Evolutionary conservation across 2,329 filamentous ascomycete genomes (phyloP), one percentile per base, ranked within the genome.

Genomic region (Graphilbum sp.): DNA sequence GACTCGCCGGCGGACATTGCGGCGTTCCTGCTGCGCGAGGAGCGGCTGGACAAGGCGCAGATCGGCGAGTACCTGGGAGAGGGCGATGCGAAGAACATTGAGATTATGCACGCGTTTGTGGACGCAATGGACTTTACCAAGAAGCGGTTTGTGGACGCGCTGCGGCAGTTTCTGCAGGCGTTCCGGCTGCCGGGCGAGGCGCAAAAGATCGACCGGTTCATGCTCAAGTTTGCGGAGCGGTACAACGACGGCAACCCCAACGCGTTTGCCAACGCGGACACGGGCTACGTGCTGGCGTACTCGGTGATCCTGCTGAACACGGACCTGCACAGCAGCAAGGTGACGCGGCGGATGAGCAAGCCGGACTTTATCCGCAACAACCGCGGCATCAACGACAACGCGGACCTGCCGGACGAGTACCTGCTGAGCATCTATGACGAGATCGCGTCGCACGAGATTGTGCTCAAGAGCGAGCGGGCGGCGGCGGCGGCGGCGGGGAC

Each of bases 321-420:
- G 1, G 90, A 98, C 63, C 72, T 88, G 48, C 90, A 98, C 61
- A 96, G 88, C 56, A 69, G 64, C 46, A 94, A 95, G 55, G 72
- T 98, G 49, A 67, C 65, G 2, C 75, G 72, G 47, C 77, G 86
- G 38, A 98, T 98, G 90, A 92, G 79, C 20, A 86, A 86, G 46
- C 82, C 94, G 45, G 92, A 98, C 48, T 98, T 98, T 53, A 94
- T 98, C 64, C 95, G 93, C 64, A 98, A 98, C 60, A 98, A 98
- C 57, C 69, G 90, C 21, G 90, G 90, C 41, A 98, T 98, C 64
- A 96, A 98, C 58, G 90, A 98, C 59, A 88, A 83, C 47, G 81
- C 85, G 23, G 84, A 96, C 61, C 62, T 98, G 42, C 90, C 92
- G 0, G 77, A 92, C 36, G 90, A 98, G 29, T 98, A 98, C 52